A percentile compares a stretch with the other conserved stretches of the same genome.
phyloP scores from a whole-genome alignment of 1,284 basidiomycete species.

The Fomitopsis pinicola region DNA sequence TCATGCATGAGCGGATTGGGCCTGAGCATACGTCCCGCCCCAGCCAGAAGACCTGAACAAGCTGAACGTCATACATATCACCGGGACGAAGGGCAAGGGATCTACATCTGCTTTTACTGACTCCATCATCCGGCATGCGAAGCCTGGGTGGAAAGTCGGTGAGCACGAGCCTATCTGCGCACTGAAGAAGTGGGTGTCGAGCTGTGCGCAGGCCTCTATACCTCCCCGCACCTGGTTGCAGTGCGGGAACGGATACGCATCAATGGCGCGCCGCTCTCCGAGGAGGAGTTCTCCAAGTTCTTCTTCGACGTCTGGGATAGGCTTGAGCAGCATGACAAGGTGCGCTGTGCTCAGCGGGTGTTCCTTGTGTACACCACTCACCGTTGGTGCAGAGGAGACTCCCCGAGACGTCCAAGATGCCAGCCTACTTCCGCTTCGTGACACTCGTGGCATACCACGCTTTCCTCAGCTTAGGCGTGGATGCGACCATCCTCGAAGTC shows the following conservation, averaged over 20 bases:
- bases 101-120: constrained; percentile 93
- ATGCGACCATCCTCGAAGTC: constrained; percentile 94
- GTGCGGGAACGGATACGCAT: constrained; percentile 96
- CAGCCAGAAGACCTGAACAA: constrained; percentile 82
- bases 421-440: constrained; percentile 92
- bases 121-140: constrained; percentile 62
- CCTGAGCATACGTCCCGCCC: constrained; percentile 9
- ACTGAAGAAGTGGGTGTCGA: background rate
- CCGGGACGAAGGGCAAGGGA: constrained; percentile 98
- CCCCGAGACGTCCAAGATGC: constrained; percentile 65
- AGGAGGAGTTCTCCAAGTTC: constrained; percentile 84
- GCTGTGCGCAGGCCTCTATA: constrained; percentile 74
- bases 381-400: constrained; percentile 41
- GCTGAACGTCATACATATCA: constrained; percentile 94
- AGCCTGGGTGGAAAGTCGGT: constrained; percentile 74
- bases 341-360: constrained; percentile 23
- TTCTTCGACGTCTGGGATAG: constrained; percentile 98
- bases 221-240: constrained; percentile 94
- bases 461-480: constrained; percentile 67
- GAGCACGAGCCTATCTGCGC: constrained; percentile 5
- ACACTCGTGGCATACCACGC: constrained; percentile 92
- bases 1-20: constrained; percentile 5
- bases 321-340: constrained; percentile 66
- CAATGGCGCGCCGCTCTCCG: constrained; percentile 86
- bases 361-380: background rate